phyloP scores from a whole-genome alignment of 768 basidiomycete genomes.

The Leccinum variicolor region DNA sequence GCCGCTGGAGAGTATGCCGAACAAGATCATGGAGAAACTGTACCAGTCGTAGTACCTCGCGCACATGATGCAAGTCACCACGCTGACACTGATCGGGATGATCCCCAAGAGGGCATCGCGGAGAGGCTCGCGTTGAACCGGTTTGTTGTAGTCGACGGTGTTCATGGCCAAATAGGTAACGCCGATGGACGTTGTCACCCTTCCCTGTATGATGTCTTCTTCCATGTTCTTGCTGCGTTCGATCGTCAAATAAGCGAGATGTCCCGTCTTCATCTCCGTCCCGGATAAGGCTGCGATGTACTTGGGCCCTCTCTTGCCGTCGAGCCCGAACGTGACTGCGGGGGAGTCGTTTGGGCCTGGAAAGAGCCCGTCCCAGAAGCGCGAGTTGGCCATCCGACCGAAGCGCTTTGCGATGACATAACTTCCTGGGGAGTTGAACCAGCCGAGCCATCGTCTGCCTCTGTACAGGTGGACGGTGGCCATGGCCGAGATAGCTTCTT shows the following conservation, averaged over 20 bases:
- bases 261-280: constrained; percentile 24
- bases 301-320: constrained; percentile 27
- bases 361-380: constrained; percentile 33
- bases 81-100: constrained; percentile 25
- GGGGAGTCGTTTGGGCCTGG: constrained; percentile 28
- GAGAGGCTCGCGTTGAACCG: not conserved
- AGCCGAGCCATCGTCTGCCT: constrained; percentile 33
- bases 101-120: constrained; percentile 8
- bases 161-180: constrained; percentile 24
- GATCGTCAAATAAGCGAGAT: constrained; percentile 27
- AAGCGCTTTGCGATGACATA: constrained; percentile 32
- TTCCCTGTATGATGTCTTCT: not conserved
- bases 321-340: constrained; percentile 26
- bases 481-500: constrained; percentile 37
- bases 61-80: constrained; percentile 23
- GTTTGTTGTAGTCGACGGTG: not conserved
- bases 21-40: constrained; percentile 29
- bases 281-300: constrained; percentile 31
- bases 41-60: constrained; percentile 28
- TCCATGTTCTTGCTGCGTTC: constrained; percentile 5
- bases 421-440: constrained; percentile 36
- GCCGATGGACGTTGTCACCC: constrained; percentile 3
- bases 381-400: constrained; percentile 28
- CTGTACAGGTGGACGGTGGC: constrained; percentile 28
- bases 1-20: constrained; percentile 33